These are phyloP conservation scores for Hyaloscypha variabilis DNA, from an alignment of 495 filamentous ascomycete genomes.

Conservation along the genomic window DNA sequence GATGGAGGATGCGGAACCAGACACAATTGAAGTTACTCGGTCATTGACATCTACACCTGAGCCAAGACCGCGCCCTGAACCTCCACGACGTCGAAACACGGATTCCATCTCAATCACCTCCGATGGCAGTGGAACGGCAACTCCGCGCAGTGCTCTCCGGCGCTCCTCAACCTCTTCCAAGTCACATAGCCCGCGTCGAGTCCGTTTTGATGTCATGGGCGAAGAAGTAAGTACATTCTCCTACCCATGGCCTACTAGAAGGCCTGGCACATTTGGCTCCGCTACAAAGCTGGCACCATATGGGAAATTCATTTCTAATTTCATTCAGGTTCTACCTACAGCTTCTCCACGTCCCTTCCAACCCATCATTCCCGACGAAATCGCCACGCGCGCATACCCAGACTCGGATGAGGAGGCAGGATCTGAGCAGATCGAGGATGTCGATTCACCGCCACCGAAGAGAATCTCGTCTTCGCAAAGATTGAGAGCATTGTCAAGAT, in stretches of 20 bases:
- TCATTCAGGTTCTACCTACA: conserved; percentile 45
- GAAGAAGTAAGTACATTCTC: conserved; percentile 36
- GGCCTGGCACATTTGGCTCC: background rate
- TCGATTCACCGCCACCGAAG: conserved; percentile 28
- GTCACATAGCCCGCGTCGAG: conserved; percentile 49
- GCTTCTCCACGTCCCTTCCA: conserved; percentile 39
- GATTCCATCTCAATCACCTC: conserved; percentile 41
- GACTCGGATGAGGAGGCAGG: conserved; percentile 25
- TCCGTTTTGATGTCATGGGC: conserved; percentile 55
- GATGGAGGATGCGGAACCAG: conserved; percentile 23
- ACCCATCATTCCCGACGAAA: conserved; percentile 24
- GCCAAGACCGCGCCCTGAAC: conserved; percentile 13
- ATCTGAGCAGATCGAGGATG: conserved; percentile 29
- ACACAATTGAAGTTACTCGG: conserved; percentile 26
- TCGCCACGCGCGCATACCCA: background rate
- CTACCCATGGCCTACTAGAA: background rate
- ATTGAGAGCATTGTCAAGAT: conserved; percentile 32
- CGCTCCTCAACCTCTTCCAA: conserved; percentile 48
- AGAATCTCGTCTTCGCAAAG: conserved; percentile 33
- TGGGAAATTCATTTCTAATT: background rate
- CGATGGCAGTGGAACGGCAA: conserved; percentile 36
- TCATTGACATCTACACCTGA: conserved; percentile 21
- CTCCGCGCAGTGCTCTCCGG: conserved; percentile 51
- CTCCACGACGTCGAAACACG: conserved; percentile 27
- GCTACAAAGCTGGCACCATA: background rate